Base-by-base conservation (phyloP, 192 early-diverging fungal genomes). In the Allomyces javanicus region DNA sequence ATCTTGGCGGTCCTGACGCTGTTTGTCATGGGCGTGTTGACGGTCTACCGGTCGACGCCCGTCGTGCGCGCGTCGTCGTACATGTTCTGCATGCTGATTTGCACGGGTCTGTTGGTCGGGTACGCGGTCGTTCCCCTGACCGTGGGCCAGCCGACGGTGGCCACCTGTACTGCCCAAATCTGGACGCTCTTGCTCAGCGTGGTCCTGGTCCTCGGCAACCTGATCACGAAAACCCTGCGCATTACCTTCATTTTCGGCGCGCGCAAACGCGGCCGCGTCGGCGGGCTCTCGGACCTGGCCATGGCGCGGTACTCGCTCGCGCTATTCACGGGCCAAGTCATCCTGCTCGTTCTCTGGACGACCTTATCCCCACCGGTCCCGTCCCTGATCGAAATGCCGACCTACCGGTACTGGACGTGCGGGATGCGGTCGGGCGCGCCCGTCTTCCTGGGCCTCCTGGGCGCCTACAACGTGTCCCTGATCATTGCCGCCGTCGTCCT, bases 391-490 rank as follows among this genome's bases (percentile, higher is more conserved):
- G 50, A 58, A 14, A 58, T n/a, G 17, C 17, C 50, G 50, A 58
- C 50, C 17, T 58, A 58, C 50, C 50, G 50, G 50, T 58, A 58
- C 50, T 58, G 50, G 50, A 58, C 50, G 50, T 58, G 50, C 50
- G 50, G 50, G 50, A 58, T 58, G 50, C 50, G 50, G 50, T 58
- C 50, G 17, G 21, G 50, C 50, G 17, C 12, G 50, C 50, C 50
- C 12, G 50, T n/a, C 1, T 58, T 21, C 50, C 50, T 58, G 4
- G 50, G 50, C 17, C 50, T 58, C 17, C 1, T 58, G 50, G 17
- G 12, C 17, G 50, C 50, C 50, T 58, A 58, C 50, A n/a, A 58
- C 21, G 50, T 58, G 3, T 58, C 50, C 12, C 21, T 58, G 50
- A 14, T 58, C 50, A 14, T 58, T 14, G 12, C 21, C 21, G 12